Percentiles rank a stretch among this genome's conserved stretches.
phyloP scores from a whole-genome alignment of 441 rosid species.

The Flueggea neowawraea region DNA sequence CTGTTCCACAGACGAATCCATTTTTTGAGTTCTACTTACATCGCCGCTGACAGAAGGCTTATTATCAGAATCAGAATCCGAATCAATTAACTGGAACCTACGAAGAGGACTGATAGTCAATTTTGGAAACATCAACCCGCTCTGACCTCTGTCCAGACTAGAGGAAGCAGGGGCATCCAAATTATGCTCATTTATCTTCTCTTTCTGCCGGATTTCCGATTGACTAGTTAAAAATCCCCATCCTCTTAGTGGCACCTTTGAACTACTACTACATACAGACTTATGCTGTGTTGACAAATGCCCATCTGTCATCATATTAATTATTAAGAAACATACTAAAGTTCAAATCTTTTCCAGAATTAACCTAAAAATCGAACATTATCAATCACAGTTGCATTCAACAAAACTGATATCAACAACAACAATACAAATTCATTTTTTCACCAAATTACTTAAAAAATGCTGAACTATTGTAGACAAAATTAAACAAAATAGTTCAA shows the following conservation, averaged over 20 bases:
- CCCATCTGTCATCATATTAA: constrained; percentile 31
- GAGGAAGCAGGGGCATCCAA: constrained; percentile 38
- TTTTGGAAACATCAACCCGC: constrained; percentile 42
- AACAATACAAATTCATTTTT: too few relatives aligned
- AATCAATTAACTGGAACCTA: constrained; percentile 77
- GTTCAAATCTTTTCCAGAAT: background rate
- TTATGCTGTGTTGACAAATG: constrained; percentile 33
- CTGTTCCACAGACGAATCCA: constrained; percentile 20
- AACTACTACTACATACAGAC: constrained; percentile 65
- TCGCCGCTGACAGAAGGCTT: constrained; percentile 32
- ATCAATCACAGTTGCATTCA: too few relatives aligned
- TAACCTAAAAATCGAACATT: background rate
- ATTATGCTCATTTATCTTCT: constrained; percentile 27
- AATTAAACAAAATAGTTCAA: background rate
- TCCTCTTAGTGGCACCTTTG: constrained; percentile 54
- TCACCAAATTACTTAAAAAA: too few relatives aligned
- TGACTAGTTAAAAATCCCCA: constrained; percentile 31
- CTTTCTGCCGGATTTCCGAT: constrained; percentile 28
- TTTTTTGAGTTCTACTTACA: constrained; percentile 21
- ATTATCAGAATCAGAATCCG: constrained; percentile 53
- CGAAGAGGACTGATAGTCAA: constrained; percentile 73
- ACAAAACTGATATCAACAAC: too few relatives aligned
- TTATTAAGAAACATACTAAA: background rate
- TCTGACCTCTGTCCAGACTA: constrained; percentile 28
- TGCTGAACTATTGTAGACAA: background rate